Percentiles rank a stretch among this genome's conserved stretches.
These are phyloP conservation scores for Agrostemma githago DNA, from an alignment of 148 eudicot genomes.

Conservation along the genomic window DNA sequence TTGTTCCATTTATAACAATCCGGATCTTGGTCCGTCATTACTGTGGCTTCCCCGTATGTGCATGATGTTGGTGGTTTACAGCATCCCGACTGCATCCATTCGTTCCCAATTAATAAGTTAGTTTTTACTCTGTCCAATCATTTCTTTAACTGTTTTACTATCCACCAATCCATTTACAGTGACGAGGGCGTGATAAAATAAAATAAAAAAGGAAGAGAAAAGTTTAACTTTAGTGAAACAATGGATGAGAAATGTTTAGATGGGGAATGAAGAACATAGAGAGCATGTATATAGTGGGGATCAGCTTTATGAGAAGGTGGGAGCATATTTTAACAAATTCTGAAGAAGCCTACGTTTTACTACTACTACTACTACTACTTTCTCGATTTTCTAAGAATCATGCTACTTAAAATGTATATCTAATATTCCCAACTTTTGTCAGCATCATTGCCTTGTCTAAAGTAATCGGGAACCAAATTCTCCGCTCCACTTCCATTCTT, in stretches of 20 bases:
- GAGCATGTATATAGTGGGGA: neutral
- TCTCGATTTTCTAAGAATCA: neutral
- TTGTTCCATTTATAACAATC: constrained; percentile 91
- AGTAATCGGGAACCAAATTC: too few species aligned
- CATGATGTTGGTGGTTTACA: constrained; percentile 97
- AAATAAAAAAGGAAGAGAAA: neutral
- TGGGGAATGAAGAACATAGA: constrained; percentile 1
- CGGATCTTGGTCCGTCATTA: constrained; percentile 49
- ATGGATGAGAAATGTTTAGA: neutral
- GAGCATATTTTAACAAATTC: constrained; percentile 4
- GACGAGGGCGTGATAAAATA: too few species aligned
- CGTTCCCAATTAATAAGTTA: neutral
- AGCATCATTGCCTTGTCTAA: neutral
- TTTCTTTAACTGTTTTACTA: too few species aligned
- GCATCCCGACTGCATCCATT: constrained; percentile 67
- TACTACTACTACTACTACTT: neutral
- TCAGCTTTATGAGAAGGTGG: constrained; percentile 7
- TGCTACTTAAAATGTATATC: neutral
- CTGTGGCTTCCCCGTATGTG: constrained; percentile 40
- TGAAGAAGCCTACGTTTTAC: neutral
- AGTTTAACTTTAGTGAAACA: neutral
- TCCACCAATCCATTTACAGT: too few species aligned
- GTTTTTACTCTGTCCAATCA: too few species aligned
- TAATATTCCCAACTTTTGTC: neutral
- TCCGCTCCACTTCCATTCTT: too few species aligned